These are phyloP conservation scores for Tephrocybe rancida DNA, from an alignment of 768 basidiomycete species.

Conservation along the genomic window DNA sequence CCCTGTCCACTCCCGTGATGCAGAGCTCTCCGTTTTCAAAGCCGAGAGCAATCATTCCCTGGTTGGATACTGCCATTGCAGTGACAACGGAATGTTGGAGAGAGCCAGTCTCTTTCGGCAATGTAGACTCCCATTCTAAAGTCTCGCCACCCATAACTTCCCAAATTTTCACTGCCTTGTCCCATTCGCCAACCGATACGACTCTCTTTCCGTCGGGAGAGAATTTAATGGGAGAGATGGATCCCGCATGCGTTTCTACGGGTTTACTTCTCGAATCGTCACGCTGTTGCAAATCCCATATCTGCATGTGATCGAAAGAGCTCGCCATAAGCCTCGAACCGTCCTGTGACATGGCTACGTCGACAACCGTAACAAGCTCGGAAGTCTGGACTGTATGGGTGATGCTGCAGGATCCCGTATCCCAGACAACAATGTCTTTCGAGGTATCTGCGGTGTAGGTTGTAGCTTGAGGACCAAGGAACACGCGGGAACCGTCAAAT, in stretches of 20 bases:
- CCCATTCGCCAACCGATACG: slow-evolving; percentile 1
- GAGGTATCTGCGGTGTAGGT: background rate
- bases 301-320: background rate
- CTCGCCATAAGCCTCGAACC: background rate
- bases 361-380: background rate
- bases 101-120: background rate
- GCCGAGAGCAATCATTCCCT: background rate
- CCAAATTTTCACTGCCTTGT: background rate
- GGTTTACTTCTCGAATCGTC: background rate
- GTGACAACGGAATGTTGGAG: background rate
- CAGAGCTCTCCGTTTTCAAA: slow-evolving; percentile 5
- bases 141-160: background rate
- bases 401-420: background rate
- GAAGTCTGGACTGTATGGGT: background rate
- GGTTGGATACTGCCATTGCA: background rate
- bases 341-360: background rate
- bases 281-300: background rate
- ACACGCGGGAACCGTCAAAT: background rate
- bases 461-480: background rate
- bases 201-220: background rate
- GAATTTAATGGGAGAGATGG: background rate
- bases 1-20: background rate
- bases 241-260: background rate
- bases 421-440: background rate
- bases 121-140: background rate